Base-by-base conservation (phyloP, 768 basidiomycete species). In the Auriscalpium orientale region DNA sequence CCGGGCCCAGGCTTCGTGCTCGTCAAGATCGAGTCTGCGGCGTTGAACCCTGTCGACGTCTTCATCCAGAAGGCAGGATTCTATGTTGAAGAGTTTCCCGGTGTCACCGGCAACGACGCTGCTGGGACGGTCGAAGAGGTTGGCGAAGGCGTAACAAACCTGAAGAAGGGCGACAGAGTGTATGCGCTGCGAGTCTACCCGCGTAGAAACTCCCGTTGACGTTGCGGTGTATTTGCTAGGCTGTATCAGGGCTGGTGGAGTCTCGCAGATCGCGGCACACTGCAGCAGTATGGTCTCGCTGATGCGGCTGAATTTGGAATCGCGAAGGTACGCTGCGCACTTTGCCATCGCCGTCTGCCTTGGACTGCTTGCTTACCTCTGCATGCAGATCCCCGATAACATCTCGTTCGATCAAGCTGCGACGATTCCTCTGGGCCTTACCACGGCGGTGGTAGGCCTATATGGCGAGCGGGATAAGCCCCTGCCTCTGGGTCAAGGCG, bases 381-480 rank as follows among this genome's bases (percentile, higher is more conserved):
- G 5, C 28, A 2, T 28, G 28, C 28, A 60, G 51, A 56, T 69
- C 28, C 67, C 66, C 2, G 46, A 48, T 33, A 55, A 51, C 33
- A 6, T 66, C 12, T 54, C 62, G 1, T 62, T 62, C 55, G 66
- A 65, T 11, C 7, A 64, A 28, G 68, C 66, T 1, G 36, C 60
- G 11, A 60, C 65, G 13, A 49, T 68, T 8, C 67, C 67, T 6
- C 53, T 65, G 40, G 67, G 56, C 7, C 55, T 66, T 35, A 58
- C 59, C 12, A 67, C 67, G 7, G 67, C 66, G 6, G 61, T 64
- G 8, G 51, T 57, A 0, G 68, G 63, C 4, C 60, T 68, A 8
- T 68, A 60, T 55, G 53, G 28, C 28, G 28, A 28, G 28, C 28
- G 28, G 28, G 28, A 28, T 4, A 7, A 28, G 0, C 28, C 28